Percentiles rank a stretch among this genome's conserved stretches.
These are phyloP conservation scores for Lactarius psammicola DNA, from an alignment of 768 basidiomycete species.

Conservation along the genomic window DNA sequence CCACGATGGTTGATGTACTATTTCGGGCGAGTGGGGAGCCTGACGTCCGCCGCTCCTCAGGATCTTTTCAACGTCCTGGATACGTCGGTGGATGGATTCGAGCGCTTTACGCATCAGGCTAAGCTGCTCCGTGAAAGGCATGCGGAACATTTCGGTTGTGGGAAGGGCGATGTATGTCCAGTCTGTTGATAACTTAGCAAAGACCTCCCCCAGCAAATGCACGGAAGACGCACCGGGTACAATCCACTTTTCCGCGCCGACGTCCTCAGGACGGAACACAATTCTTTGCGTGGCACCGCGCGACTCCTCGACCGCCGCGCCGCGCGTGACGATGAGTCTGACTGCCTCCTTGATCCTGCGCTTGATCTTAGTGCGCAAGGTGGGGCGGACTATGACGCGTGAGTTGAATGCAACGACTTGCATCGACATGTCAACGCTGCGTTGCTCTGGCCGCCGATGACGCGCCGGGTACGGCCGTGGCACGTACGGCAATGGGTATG, in stretches of 20 bases:
- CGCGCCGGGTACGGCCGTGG: slow-evolving; percentile 14
- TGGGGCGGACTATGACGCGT: not conserved
- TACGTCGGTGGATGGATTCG: not conserved
- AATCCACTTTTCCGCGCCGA: slow-evolving; percentile 25
- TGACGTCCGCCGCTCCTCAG: not conserved
- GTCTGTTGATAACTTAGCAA: slow-evolving; percentile 1
- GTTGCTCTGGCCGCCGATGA: not conserved
- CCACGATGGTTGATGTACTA: not conserved
- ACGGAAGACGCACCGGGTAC: slow-evolving; percentile 9
- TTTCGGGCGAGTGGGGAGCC: not conserved
- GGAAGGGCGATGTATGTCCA: slow-evolving; percentile 23
- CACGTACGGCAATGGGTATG: not conserved
- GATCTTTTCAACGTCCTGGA: slow-evolving; percentile 5
- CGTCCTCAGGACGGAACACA: slow-evolving; percentile 18
- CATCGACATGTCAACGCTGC: slow-evolving; percentile 17
- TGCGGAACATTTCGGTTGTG: slow-evolving; percentile 5
- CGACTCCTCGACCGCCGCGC: slow-evolving; percentile 8
- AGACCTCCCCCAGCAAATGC: no score
- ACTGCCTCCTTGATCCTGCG: slow-evolving; percentile 18
- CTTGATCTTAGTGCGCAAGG: slow-evolving; percentile 13
- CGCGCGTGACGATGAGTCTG: slow-evolving; percentile 7
- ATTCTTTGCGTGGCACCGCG: not conserved
- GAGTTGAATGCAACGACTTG: slow-evolving; percentile 1
- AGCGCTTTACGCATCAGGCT: slow-evolving; percentile 16
- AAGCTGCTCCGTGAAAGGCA: slow-evolving; percentile 12